These are phyloP conservation scores for Nicotiana noctiflora DNA, from an alignment of 257 asterid genomes.

Conservation along the genomic window DNA sequence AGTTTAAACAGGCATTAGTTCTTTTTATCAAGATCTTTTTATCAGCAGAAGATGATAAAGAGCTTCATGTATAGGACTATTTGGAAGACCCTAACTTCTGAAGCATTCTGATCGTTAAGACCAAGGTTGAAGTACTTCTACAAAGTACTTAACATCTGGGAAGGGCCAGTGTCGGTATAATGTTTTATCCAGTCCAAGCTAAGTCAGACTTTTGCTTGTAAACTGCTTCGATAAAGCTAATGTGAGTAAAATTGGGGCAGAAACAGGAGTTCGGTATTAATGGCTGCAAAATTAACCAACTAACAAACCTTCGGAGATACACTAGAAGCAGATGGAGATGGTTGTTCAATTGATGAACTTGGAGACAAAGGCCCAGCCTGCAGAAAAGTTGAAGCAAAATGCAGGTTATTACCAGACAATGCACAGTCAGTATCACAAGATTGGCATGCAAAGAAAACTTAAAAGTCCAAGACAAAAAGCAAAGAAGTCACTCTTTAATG, in stretches of 20 bases:
- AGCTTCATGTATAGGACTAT: neutral
- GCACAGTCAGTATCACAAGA: neutral
- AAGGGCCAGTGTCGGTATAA: neutral
- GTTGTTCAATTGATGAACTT: constrained; percentile 33
- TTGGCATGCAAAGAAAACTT: constrained; percentile 1
- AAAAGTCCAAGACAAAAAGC: neutral
- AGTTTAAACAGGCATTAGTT: neutral
- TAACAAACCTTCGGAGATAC: constrained; percentile 35
- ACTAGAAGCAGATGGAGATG: constrained; percentile 54
- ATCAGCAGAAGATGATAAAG: neutral
- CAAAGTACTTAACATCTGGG: neutral
- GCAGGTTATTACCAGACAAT: neutral
- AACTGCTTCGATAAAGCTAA: neutral
- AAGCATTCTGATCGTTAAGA: neutral
- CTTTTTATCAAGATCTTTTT: neutral
- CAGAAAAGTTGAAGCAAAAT: constrained; percentile 10
- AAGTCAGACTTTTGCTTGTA: neutral
- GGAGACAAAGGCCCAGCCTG: constrained; percentile 57
- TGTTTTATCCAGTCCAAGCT: neutral
- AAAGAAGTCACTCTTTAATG: neutral
- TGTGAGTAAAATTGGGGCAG: neutral
- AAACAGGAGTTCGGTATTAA: neutral
- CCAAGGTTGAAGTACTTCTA: neutral
- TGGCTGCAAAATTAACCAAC: neutral
- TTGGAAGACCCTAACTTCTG: neutral